phyloP scores from a whole-genome alignment of 352 stramenopile genomes.

The Phytophthora quininea region DNA sequence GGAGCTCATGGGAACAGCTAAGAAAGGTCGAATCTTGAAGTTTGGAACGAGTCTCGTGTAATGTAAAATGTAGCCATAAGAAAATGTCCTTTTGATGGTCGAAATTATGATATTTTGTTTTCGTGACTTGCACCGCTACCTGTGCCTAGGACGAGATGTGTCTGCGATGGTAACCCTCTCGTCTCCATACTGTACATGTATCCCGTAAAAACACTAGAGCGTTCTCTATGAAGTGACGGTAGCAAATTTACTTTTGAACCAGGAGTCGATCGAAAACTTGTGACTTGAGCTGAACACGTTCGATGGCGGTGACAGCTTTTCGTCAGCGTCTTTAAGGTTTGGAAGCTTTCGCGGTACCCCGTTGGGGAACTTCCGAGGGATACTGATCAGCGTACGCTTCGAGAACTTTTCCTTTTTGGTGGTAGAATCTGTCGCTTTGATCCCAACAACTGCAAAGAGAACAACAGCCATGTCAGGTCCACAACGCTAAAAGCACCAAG shows the following conservation, averaged over 20 bases:
- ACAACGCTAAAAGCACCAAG: neutral
- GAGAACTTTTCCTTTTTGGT: slow-evolving; percentile 16
- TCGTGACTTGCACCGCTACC: too few relatives aligned
- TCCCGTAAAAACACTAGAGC: neutral
- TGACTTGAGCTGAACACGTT: slow-evolving; percentile 44
- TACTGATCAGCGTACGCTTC: slow-evolving; percentile 24
- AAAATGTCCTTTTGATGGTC: too few relatives aligned
- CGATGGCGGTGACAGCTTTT: slow-evolving; percentile 17
- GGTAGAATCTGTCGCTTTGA: neutral
- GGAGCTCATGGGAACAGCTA: neutral
- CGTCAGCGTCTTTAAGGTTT: neutral
- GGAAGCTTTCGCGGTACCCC: neutral
- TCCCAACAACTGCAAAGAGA: neutral
- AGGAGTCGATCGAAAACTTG: slow-evolving; percentile 45
- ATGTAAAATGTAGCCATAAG: too few relatives aligned
- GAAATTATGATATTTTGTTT: too few relatives aligned
- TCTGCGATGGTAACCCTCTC: neutral
- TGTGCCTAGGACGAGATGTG: neutral
- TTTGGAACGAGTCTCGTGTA: too few relatives aligned
- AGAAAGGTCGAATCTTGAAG: neutral
- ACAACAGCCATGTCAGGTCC: slow-evolving; percentile 2
- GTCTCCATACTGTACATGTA: neutral
- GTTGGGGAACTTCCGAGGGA: slow-evolving; percentile 27
- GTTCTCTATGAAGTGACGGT: slow-evolving; percentile 10
- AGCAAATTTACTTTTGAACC: slow-evolving; percentile 34